Base-by-base conservation (phyloP, 164 flowering plant genomes). In the Nelumbo lutea region DNA sequence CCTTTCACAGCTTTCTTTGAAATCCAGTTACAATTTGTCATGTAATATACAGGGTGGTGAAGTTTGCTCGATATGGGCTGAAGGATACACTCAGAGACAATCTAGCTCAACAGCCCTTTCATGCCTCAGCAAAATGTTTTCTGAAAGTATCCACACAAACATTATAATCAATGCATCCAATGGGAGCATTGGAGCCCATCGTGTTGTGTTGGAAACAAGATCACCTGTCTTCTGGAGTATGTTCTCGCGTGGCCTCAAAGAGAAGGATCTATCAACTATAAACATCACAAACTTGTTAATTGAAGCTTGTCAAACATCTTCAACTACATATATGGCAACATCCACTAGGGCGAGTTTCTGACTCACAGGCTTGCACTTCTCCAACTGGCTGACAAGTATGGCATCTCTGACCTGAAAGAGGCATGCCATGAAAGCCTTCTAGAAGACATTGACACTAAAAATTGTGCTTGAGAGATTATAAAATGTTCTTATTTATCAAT, bases 201-300 rank as follows among this genome's bases (percentile, higher is more conserved):
- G 91, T 4, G 96, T 96, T 9, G 78, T 95, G 47, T 90, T 95
- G 11, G 86, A 95, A 27, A 70, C 96, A 44, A 66, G 93, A 11
- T 95, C 98, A 38, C 94, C 97, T 41, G 98, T 95, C 42, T 95
- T 95, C 65, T 76, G 79, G 67, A 87, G 94, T 85, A 95, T 94
- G 98, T 94, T 91, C 74, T 82, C 90, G 0, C 96, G 91, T 75
- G 80, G 90, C 78, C 88, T 94, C 70, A 86, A 83, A 75, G 98
- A 95, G 84, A 91, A 88, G 75, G 89, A 90, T 67, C 79, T 83
- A 9, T 91, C 98, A 5, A 76, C 86, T 41, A 65, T 91, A 47
- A 76, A 91, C 80, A 91, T 95, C 70, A 78, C 90, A 0, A 96
- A 95, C 83, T 91, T 95, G 92, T 86, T 97, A 13, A 73, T 83